Evolutionary conservation across 441 rosid species (phyloP), one percentile per base, ranked within the genome.

Genomic region (Bocquillonia castaneifolia): DNA sequence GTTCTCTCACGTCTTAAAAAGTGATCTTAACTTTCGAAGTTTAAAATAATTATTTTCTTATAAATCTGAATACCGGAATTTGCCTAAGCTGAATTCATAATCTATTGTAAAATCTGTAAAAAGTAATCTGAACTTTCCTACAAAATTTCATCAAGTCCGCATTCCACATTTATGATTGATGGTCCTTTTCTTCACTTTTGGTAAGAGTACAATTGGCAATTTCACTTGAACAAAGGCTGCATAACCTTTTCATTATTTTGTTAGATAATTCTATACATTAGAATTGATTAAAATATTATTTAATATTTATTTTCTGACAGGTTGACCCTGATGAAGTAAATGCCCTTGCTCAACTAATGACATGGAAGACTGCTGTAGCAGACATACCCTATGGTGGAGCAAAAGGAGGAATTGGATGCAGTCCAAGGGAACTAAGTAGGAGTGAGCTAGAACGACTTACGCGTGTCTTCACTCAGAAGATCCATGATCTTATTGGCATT

Each of bases 301-400:
- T 22, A 40, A 20, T n/a, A 14, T 40, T 7, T 28, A 56, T 47
- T 12, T 26, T 25, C 34, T 60, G 14, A 54, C 72, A 94, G 99
- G 99, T 94, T 72, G 98, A 94, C 64, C 96, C 94, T 0, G 95
- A 94, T 90, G 99, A 91, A 78, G 98, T 92, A 10, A 94, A 94
- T 78, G 99, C 99, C 13, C 71, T 94, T 65, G 99, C 99, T 72
- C 99, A 94, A 81, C 74, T 94, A 40, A 94, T 94, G 99, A 94
- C 98, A 25, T 94, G 98, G 99, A 94, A 94, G 83, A 92, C 92
- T 22, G 99, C 97, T 18, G 98, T 92, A 15, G 99, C 91, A 1
- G 86, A 94, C 66, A 92, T 92, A 73, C 99, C 99, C 3, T 94
- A 94, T 39, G 99, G 98, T 28, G 99, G 99, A 50, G 99, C 99